phyloP scores from a whole-genome alignment of 2,329 filamentous ascomycete species.

The Phialophora chinensis region DNA sequence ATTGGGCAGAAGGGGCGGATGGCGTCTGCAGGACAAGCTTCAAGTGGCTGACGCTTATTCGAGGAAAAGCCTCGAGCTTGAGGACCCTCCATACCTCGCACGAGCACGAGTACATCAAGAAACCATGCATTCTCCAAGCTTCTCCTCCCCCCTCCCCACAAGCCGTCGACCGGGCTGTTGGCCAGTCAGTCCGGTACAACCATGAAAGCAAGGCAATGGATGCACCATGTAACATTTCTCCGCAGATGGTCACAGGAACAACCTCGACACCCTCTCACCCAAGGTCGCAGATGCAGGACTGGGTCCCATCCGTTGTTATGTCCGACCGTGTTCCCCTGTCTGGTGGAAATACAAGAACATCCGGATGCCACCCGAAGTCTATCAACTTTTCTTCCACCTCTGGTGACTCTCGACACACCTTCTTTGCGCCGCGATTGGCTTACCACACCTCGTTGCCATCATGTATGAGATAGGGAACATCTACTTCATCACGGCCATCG shows the following conservation, averaged over 20 bases:
- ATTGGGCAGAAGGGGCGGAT: slow-evolving; percentile 5
- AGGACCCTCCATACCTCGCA: not conserved
- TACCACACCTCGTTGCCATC: slow-evolving; percentile 12
- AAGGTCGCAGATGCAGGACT: not conserved
- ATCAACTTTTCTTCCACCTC: not conserved
- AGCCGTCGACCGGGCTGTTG: not conserved
- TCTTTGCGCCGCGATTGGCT: not conserved
- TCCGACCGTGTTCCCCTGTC: not conserved
- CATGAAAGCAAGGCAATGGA: slow-evolving; percentile 8
- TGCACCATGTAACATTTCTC: slow-evolving; percentile 23
- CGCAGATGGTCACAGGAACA: slow-evolving; percentile 16
- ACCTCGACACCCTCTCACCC: slow-evolving; percentile 3
- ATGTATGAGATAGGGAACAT: slow-evolving; percentile 58
- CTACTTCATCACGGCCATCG: slow-evolving; percentile 64
- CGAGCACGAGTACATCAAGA: slow-evolving; percentile 4
- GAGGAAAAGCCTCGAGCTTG: slow-evolving; percentile 2
- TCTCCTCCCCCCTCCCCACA: slow-evolving; percentile 6
- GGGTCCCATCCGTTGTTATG: slow-evolving; percentile 4
- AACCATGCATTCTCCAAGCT: slow-evolving; percentile 5
- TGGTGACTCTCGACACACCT: slow-evolving; percentile 3
- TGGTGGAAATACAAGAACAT: slow-evolving; percentile 19
- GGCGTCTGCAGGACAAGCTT: not conserved
- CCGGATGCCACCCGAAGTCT: not conserved
- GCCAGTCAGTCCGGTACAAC: not conserved
- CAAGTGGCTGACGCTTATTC: slow-evolving; percentile 12